Conservation (phyloP, 1,284 basidiomycete genomes). For the Marasmius oreades region DNA sequence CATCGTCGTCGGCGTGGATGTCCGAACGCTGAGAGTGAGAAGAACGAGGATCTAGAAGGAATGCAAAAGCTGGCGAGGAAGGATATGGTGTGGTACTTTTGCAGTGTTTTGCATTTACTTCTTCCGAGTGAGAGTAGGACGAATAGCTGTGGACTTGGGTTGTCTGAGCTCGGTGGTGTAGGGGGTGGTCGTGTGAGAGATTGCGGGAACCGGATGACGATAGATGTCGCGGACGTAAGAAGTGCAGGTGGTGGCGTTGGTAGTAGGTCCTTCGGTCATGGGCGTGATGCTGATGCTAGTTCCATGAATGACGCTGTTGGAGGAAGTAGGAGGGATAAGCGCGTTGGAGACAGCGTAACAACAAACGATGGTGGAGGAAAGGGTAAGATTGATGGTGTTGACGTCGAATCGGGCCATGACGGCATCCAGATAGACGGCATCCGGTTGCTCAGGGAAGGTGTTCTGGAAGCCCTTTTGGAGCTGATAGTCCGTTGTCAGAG, state of each 20-base stretch:
- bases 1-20: too few species aligned
- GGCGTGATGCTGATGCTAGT: neutral
- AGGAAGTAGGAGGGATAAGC: neutral
- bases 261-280: neutral
- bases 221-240: neutral
- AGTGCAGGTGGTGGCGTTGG: neutral
- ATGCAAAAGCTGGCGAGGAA: neutral
- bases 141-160: neutral
- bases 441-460: constrained; percentile 4
- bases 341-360: neutral
- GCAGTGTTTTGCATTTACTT: neutral
- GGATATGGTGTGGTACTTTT: neutral
- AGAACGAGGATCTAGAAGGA: neutral
- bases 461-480: constrained; percentile 2
- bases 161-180: neutral
- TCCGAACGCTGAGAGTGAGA: too few species aligned
- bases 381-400: neutral
- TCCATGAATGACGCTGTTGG: neutral
- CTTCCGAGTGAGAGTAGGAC: neutral
- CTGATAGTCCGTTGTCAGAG: constrained; percentile 1
- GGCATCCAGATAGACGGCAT: neutral
- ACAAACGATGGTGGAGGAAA: neutral
- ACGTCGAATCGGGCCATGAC: neutral
- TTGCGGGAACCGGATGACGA: neutral
- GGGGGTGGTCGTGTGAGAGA: neutral